phyloP scores from a whole-genome alignment of 2,329 filamentous ascomycete genomes.

The Talaromyces sp. region DNA sequence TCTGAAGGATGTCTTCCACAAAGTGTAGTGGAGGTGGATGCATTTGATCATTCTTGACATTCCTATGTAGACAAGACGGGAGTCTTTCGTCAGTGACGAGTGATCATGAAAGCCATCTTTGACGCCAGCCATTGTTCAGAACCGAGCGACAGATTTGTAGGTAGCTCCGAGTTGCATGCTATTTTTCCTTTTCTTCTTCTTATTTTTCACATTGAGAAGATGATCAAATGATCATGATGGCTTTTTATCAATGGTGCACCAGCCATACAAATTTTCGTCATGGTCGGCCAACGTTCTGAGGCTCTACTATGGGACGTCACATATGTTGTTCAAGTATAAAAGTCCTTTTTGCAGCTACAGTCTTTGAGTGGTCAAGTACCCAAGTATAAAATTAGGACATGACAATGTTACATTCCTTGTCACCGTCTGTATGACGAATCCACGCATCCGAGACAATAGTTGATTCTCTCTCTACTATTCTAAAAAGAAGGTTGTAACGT shows the following conservation, averaged over 20 bases:
- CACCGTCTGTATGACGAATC: not conserved
- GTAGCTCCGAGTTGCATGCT: not conserved
- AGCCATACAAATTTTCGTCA: not conserved
- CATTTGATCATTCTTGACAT: not conserved
- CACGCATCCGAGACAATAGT: not conserved
- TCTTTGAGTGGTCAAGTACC: not conserved
- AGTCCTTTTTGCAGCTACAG: not conserved
- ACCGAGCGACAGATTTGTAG: not conserved
- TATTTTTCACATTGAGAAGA: too few relatives aligned
- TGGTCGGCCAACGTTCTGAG: not conserved
- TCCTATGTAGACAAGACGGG: too few relatives aligned
- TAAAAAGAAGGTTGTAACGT: too few relatives aligned
- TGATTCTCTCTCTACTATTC: not conserved
- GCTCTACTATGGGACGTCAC: not conserved
- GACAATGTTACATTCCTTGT: not conserved
- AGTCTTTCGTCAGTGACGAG: not conserved
- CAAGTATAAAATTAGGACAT: not conserved
- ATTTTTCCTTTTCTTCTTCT: not conserved
- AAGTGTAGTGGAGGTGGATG: not conserved
- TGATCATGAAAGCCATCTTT: not conserved
- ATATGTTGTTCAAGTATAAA: not conserved
- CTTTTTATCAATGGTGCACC: not conserved
- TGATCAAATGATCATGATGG: not conserved
- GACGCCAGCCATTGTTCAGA: not conserved
- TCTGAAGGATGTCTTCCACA: slow-evolving; percentile 31